A percentile compares a stretch with the other conserved stretches of the same genome.
phyloP scores from a whole-genome alignment of 2,329 filamentous ascomycete species.

The Scedosporium dehoogii region DNA sequence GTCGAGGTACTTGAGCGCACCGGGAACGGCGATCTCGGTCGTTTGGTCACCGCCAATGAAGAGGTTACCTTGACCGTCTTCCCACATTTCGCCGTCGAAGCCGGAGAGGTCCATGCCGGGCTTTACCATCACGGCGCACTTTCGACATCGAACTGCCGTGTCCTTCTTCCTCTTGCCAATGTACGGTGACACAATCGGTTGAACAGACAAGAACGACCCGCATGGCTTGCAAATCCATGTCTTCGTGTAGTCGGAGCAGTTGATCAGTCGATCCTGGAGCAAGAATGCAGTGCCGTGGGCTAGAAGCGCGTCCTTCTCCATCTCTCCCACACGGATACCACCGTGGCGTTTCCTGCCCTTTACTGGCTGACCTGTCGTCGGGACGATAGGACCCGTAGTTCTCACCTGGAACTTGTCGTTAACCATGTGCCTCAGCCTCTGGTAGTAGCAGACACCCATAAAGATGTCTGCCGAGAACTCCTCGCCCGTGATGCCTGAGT shows the following conservation, averaged over 20 bases:
- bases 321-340: conserved; percentile 97
- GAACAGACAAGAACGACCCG: conserved; percentile 82
- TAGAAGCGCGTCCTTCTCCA: conserved; percentile 92
- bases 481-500: conserved; percentile 91
- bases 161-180: conserved; percentile 54
- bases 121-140: conserved; percentile 58
- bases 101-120: conserved; percentile 44
- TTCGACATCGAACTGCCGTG: conserved; percentile 66
- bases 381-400: conserved; percentile 86
- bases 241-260: conserved; percentile 88
- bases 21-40: conserved; percentile 83
- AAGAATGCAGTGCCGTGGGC: conserved; percentile 94
- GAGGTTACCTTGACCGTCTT: conserved; percentile 74
- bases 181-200: conserved; percentile 63
- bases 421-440: conserved; percentile 96
- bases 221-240: conserved; percentile 85
- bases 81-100: conserved; percentile 71
- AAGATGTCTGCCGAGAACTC: conserved; percentile 94
- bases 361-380: conserved; percentile 88
- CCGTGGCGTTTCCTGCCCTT: conserved; percentile 94
- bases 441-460: conserved; percentile 95
- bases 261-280: conserved; percentile 89
- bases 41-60: conserved; percentile 88
- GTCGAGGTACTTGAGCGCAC: conserved; percentile 85
- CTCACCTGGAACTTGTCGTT: conserved; percentile 99